These are phyloP conservation scores for Epichloe bromicola DNA, from an alignment of 2,329 filamentous ascomycete species.

Conservation along the genomic window DNA sequence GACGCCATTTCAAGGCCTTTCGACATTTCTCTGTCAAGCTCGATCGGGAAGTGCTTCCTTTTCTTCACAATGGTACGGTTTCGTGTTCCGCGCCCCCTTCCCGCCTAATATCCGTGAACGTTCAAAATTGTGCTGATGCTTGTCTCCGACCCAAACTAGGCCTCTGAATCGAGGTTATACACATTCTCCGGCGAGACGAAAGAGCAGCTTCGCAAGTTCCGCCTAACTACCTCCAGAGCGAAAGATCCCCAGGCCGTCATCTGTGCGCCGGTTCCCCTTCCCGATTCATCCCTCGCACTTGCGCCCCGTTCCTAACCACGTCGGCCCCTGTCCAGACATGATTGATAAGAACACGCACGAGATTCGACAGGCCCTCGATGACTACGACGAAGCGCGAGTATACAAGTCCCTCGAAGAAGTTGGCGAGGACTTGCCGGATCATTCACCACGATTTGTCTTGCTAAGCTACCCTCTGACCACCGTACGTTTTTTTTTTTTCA, in stretches of 20 bases:
- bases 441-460: slow-evolving; percentile 78
- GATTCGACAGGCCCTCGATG: slow-evolving; percentile 51
- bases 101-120: background rate
- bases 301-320: background rate
- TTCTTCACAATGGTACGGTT: background rate
- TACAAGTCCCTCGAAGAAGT: slow-evolving; percentile 75
- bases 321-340: slow-evolving; percentile 45
- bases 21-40: too few species aligned
- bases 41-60: background rate
- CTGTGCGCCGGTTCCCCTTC: slow-evolving; percentile 42
- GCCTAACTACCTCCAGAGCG: slow-evolving; percentile 75
- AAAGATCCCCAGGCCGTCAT: slow-evolving; percentile 84
- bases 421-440: slow-evolving; percentile 80
- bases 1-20: too few species aligned
- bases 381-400: slow-evolving; percentile 54
- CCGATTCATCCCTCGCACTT: background rate
- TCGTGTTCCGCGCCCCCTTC: background rate
- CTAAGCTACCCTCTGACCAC: slow-evolving; percentile 69
- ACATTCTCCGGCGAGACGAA: slow-evolving; percentile 85
- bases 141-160: slow-evolving; percentile 12
- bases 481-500: background rate
- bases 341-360: slow-evolving; percentile 87
- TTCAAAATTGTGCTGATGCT: background rate
- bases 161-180: slow-evolving; percentile 79
- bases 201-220: slow-evolving; percentile 86